Base-by-base conservation (phyloP, 2,329 filamentous ascomycete genomes). In the Cercospora brassicicola region DNA sequence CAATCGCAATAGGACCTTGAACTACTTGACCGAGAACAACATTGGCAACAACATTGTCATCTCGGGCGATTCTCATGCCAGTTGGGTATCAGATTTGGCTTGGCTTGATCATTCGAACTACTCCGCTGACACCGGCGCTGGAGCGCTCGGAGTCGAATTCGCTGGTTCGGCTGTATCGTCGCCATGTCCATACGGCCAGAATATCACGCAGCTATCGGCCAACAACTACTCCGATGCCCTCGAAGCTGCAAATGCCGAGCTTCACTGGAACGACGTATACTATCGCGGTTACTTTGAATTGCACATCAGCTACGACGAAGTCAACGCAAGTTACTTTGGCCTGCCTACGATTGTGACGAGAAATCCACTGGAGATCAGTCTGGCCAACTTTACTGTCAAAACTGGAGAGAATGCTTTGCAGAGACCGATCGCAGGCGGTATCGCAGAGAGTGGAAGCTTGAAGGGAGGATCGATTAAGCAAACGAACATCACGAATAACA, bases 11-110 rank as follows among this genome's bases (percentile, higher is more conserved):
- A 84, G 90, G 39, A 93, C 91, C 0, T 81, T 92, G 10, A 80
- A 88, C 73, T 86, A 88, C 64, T 80, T 93, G 8, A 90, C 89
- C 73, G 82, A 88, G 64, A 87, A 91, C 77, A 83, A 88, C 20
- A 92, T 93, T 71, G 82, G 82, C 65, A 92, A 93, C 81, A 92
- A 89, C 75, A 86, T 93, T 72, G 87, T 93, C 74, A 84, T 93
- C 26, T 85, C 90, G 0, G 91, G 91, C 11, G 90, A 93, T 76
- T 86, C 84, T 45, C 91, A 93, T 75, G 85, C 85, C 23, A 88
- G 86, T 60, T 92, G 90, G 81, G 78, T 79, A 0, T 76, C 74
- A 31, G 78, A 84, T 65, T 79, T 84, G 10, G 78, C 81, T 62
- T 84, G 82, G 82, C 74, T 82, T 2, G 81, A 77, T 59, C 67